Base-by-base conservation (phyloP, 2,329 filamentous ascomycete genomes). In the Biscogniauxia sp. region DNA sequence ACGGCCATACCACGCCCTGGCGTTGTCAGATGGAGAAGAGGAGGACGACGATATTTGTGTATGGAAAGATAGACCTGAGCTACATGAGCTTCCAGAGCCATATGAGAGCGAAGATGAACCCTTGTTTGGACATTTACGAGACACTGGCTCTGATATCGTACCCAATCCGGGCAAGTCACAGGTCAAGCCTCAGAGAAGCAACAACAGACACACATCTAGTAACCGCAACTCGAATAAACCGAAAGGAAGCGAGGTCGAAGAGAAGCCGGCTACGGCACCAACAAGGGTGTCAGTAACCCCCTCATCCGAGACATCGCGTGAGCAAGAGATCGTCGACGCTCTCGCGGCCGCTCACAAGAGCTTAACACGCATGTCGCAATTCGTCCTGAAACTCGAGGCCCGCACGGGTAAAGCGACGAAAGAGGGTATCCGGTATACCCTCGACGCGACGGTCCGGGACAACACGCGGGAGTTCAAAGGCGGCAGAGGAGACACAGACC, bases 351-450 rank as follows among this genome's bases (percentile, higher is more conserved):
- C 66, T 3, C 63, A 65, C 5, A 61, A 60, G 5, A 72, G 68
- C 51, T 59, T 73, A 9, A 71, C 69, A 1, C 64, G 63, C 17
- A 56, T 68, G 5, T 68, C 67, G 1, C 69, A 73, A 56, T 71
- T 69, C 54, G 26, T 72, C n/a, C 63, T 73, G 1, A 73, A 73
- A 55, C 58, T 73, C 15, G 69, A 73, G 55, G 69, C 64, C 9
- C 67, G 70, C 17, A 61, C 69, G 8, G 64, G 66, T 7, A 69
- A 69, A 25, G 59, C 66, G 5, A 67, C 67, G 11, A 72, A 73
- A 8, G 68, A 73, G 37, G 67, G 67, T 0, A 70, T 73, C 20
- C 62, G 70, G 17, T 66, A 66, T 20, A 71, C 71, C 1, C 65
- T 73, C 2, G 72, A 73, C 55, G 67, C 69, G 0, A 72, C 69